Percentiles rank a stretch among this genome's conserved stretches.
phyloP scores from a whole-genome alignment of 140 eudicot genomes.

The Erigeron philadelphicus region DNA sequence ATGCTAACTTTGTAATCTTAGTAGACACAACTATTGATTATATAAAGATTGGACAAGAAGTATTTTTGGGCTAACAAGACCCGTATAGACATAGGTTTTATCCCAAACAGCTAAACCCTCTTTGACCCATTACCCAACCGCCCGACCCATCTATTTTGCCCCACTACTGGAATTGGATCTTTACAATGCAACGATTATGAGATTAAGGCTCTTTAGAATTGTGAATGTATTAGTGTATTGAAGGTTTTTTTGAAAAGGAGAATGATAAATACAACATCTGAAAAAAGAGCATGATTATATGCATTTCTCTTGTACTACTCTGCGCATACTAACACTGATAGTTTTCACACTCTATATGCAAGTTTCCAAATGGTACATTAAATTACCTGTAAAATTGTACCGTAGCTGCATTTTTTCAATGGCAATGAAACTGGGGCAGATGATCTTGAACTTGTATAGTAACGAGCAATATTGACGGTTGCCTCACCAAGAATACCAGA shows the following conservation, averaged over 20 bases:
- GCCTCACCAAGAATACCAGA: constrained; percentile 90
- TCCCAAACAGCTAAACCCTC: too few species aligned
- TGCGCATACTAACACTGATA: constrained; percentile 1
- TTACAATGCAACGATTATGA: background rate
- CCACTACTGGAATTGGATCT: too few species aligned
- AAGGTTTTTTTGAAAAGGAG: background rate
- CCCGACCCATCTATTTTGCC: too few species aligned
- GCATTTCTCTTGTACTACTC: background rate
- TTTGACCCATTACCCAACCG: too few species aligned
- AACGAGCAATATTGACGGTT: constrained; percentile 51
- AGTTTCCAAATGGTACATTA: background rate
- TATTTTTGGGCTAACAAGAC: background rate
- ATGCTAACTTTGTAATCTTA: too few species aligned
- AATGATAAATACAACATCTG: background rate
- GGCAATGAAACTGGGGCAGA: constrained; percentile 62
- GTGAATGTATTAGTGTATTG: background rate
- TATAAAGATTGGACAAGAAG: background rate
- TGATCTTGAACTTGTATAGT: constrained; percentile 53
- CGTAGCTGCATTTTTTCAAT: constrained; percentile 73
- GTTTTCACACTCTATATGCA: background rate
- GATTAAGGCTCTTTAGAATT: background rate
- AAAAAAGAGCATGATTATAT: background rate
- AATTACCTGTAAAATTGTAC: constrained; percentile 69
- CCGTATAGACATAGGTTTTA: background rate
- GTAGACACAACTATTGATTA: too few species aligned